Conservation (phyloP, 768 basidiomycete genomes). For the Tricholoma sp. region DNA sequence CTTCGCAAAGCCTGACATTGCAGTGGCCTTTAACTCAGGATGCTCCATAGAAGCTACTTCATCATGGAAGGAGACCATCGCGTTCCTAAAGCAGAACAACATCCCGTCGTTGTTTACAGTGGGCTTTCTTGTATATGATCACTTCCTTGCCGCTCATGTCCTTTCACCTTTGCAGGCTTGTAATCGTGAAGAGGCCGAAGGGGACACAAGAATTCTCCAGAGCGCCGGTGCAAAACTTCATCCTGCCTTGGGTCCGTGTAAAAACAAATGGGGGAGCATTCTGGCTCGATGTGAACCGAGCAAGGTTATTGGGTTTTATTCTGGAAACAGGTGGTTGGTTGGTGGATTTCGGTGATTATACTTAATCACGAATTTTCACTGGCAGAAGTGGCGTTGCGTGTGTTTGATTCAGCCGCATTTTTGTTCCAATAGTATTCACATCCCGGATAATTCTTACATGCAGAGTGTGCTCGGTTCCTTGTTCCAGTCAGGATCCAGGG, state of each 20-base stretch:
- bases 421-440: no score
- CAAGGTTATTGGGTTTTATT: conserved; percentile 28
- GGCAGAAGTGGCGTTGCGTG: no score
- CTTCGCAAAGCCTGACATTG: conserved; percentile 27
- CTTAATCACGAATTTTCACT: no score
- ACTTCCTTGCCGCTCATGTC: no score
- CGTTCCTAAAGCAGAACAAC: conserved; percentile 18
- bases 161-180: no score
- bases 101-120: conserved; percentile 32
- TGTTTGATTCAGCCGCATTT: no score
- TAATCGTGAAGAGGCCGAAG: conserved; percentile 24
- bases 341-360: conserved; percentile 27
- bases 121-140: no score
- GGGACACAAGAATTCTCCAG: conserved; percentile 19
- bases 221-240: conserved; percentile 19
- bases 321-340: conserved; percentile 30
- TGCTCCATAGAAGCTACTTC: conserved; percentile 15
- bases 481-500: no score
- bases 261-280: conserved; percentile 29
- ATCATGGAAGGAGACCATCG: conserved; percentile 23
- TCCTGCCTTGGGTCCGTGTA: conserved; percentile 20
- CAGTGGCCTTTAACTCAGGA: conserved; percentile 32
- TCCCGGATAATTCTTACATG: no score
- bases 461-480: no score
- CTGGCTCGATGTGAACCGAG: conserved; percentile 22